Conservation (phyloP, 179 eudicot genomes). For the Beta macrorhiza region DNA sequence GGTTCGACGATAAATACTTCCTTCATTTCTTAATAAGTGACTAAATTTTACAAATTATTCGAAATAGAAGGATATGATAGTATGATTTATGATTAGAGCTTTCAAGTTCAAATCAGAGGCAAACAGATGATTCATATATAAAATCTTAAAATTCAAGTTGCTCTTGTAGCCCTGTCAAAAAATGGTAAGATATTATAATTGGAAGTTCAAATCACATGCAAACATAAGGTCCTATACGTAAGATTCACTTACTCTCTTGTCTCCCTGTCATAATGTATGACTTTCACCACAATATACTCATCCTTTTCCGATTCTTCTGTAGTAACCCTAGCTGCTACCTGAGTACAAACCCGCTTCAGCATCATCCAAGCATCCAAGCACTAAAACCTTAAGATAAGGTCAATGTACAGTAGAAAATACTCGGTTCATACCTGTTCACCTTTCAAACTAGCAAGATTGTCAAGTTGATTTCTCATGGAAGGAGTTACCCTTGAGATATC, state of each 20-base stretch:
- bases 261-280: conserved; percentile 83
- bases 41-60: background rate
- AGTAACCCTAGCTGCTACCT: conserved; percentile 91
- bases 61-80: too few relatives aligned
- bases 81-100: too few relatives aligned
- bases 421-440: conserved; percentile 79
- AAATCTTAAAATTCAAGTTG: too few relatives aligned
- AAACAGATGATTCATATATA: too few relatives aligned
- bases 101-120: too few relatives aligned
- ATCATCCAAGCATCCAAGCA: background rate
- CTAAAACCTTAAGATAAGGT: background rate
- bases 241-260: conserved; percentile 65
- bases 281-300: conserved; percentile 94
- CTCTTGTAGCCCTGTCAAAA: background rate
- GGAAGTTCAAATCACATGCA: background rate
- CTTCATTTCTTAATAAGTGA: too few relatives aligned
- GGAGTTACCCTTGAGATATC: conserved; percentile 66
- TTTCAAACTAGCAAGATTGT: conserved; percentile 71
- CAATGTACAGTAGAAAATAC: background rate
- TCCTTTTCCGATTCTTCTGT: conserved; percentile 86
- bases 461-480: conserved; percentile 72
- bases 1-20: too few relatives aligned
- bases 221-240: conserved; percentile 5
- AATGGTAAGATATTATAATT: background rate
- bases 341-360: conserved; percentile 20